Evolutionary conservation across 2,329 filamentous ascomycete genomes (phyloP), one percentile per base, ranked within the genome.

Genomic region (Aspergillus sp.): DNA sequence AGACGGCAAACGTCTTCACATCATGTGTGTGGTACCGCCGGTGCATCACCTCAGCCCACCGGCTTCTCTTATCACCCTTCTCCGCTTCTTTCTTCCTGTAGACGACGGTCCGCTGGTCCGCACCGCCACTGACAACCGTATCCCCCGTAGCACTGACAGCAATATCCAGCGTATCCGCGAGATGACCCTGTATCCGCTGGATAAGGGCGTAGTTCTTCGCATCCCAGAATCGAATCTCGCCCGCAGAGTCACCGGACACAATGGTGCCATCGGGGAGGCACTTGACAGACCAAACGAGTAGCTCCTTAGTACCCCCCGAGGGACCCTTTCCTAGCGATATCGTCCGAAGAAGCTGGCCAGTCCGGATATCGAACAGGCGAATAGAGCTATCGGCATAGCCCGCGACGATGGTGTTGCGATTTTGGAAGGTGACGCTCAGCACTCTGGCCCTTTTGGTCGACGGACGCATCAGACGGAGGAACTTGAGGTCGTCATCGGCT

Each of bases 381-480:
- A 99, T 94, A n/a, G 85, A 90, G 72, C 91, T 92, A 74, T 99
- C 93, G n/a, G 91, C 93, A 70, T 94, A 97, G 19, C 94, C 94
- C 33, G 93, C 91, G 40, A 96, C 84, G 53, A 93, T 85, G 32
- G 86, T 84, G 65, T 93, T 83, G 52, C 88, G 85, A 60, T 89
- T 87, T 73, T 96, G 91, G 74, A 95, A 99, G 20, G 88, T 84
- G 57, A 99, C 85, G 74, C 90, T 96, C 64, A 97, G 85, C 67
- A 95, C 93, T 65, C 93, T 87, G 32, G 90, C 85, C 73, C 88
- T 92, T 76, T 93, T 95, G 26, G 87, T 87, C 2, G 89, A 85
- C 2, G 90, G 87, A 58, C 89, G 81, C 53, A 97, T 76, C 38
- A 90, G 82, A 61, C 84, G 83, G 65, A 92, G 82, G 66, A 95